Conservation (phyloP, 2,329 filamentous ascomycete species). For the Aspergillus vadensis region DNA sequence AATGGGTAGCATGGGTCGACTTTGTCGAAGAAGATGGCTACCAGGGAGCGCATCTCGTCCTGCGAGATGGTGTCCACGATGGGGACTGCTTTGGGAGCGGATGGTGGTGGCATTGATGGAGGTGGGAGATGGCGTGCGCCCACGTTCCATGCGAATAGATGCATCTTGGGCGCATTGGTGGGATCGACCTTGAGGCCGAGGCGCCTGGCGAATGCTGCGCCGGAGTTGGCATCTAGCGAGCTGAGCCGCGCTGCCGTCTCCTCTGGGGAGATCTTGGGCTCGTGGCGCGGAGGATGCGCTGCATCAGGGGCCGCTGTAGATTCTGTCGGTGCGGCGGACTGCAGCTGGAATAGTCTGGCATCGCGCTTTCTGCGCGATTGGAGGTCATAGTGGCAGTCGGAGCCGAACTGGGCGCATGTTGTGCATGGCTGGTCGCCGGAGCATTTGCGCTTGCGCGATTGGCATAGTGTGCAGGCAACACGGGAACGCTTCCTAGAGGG, state of each 20-base stretch:
- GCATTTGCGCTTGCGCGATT: slow-evolving; percentile 60
- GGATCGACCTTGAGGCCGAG: slow-evolving; percentile 58
- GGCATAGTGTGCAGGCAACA: slow-evolving; percentile 54
- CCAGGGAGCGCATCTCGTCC: slow-evolving; percentile 51
- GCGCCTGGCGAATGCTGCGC: slow-evolving; percentile 57
- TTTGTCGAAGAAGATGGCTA: slow-evolving; percentile 55
- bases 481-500: slow-evolving; percentile 44
- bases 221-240: slow-evolving; percentile 60
- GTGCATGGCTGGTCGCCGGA: slow-evolving; percentile 56
- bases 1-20: slow-evolving; percentile 58
- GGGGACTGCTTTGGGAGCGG: slow-evolving; percentile 24
- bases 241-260: slow-evolving; percentile 29
- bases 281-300: slow-evolving; percentile 11
- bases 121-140: slow-evolving; percentile 25
- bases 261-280: slow-evolving; percentile 17
- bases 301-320: slow-evolving; percentile 6
- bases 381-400: slow-evolving; percentile 53
- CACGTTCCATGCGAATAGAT: slow-evolving; percentile 61
- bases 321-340: slow-evolving; percentile 16
- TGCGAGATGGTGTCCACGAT: slow-evolving; percentile 53
- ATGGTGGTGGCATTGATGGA: slow-evolving; percentile 12
- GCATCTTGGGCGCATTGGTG: slow-evolving; percentile 54
- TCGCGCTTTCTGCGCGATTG: slow-evolving; percentile 36
- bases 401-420: slow-evolving; percentile 57
- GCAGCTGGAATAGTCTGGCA: slow-evolving; percentile 24